Evolutionary conservation across 208 protist species (phyloP).

Genomic region (Angomonas desouzai): DNA sequence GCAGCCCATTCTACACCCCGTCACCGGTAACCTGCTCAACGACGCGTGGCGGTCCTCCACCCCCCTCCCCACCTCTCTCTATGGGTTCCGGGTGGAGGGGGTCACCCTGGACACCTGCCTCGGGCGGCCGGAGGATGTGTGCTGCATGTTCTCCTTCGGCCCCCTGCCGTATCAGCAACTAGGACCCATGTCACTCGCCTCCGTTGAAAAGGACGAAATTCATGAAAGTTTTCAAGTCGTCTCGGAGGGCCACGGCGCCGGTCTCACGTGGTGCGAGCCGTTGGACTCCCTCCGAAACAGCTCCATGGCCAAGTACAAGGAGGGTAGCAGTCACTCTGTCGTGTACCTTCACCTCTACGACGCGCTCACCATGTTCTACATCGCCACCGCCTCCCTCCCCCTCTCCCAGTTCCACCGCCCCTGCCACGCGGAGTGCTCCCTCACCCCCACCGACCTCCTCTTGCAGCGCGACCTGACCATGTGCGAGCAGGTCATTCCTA

Average conservation of each 20-base stretch:
- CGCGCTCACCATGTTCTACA: conserved; percentile 88
- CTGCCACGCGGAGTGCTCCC: conserved; percentile 47
- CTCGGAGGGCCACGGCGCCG: conserved; percentile 28
- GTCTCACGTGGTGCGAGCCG: conserved; percentile 85
- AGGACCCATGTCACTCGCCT: conserved; percentile 44
- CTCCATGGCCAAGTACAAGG: conserved; percentile 64
- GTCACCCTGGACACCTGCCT: conserved; percentile 69
- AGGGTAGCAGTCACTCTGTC: conserved; percentile 23
- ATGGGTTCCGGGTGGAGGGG: conserved; percentile 83
- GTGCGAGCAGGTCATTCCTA: conserved; percentile 59
- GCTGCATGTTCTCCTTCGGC: conserved; percentile 85
- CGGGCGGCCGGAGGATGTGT: conserved; percentile 57
- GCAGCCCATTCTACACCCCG: conserved; percentile 76
- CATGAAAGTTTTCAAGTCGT: conserved; percentile 34
- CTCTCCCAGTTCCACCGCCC: conserved; percentile 72
- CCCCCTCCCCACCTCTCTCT: conserved; percentile 40
- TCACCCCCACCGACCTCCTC: conserved; percentile 57
- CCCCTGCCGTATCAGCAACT: conserved; percentile 75
- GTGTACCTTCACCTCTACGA: conserved; percentile 86
- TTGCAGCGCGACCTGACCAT: conserved; percentile 75
- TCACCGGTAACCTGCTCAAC: conserved; percentile 48
- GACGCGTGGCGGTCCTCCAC: conserved; percentile 37
- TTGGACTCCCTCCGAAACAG: conserved; percentile 34
- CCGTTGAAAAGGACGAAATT: conserved; percentile 46
- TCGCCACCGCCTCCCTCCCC: conserved; percentile 51